Evolutionary conservation across 495 filamentous ascomycete species (phyloP).

Genomic region (Penicillium coprophilum): DNA sequence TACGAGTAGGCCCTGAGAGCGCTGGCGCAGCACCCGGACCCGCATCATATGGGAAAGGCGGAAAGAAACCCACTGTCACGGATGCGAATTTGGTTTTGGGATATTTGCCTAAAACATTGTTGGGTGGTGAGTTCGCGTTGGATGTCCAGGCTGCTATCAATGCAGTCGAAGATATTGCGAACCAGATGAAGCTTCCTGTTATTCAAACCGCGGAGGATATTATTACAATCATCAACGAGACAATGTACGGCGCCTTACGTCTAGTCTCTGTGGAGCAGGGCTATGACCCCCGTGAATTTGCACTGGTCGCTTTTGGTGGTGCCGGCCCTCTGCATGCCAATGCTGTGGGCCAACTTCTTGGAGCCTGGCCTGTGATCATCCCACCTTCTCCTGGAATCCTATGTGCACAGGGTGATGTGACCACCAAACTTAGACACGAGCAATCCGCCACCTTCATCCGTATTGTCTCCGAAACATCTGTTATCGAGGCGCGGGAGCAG

Average conservation of each 20-base stretch:
- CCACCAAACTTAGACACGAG: conserved; percentile 48
- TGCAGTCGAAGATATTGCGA: conserved; percentile 43
- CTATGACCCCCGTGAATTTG: conserved; percentile 53
- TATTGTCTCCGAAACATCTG: conserved; percentile 30
- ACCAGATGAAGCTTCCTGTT: conserved; percentile 42
- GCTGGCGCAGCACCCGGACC: conserved; percentile 48
- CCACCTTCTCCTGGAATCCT: conserved; percentile 51
- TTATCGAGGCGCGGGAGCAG: conserved; percentile 23
- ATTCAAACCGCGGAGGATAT: conserved; percentile 49
- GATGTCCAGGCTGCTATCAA: conserved; percentile 36
- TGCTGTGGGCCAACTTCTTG: conserved; percentile 47
- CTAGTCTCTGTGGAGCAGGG: conserved; percentile 54
- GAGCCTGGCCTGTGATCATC: conserved; percentile 52
- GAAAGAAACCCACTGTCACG: conserved; percentile 46
- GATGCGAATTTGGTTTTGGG: conserved; percentile 52
- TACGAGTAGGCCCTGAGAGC: conserved; percentile 52
- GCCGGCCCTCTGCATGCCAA: conserved; percentile 53
- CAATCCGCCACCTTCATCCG: conserved; percentile 46
- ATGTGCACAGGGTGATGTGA: conserved; percentile 51
- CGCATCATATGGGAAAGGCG: conserved; percentile 50
- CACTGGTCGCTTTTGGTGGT: conserved; percentile 52
- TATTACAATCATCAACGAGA: conserved; percentile 49
- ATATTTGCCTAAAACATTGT: conserved; percentile 45
- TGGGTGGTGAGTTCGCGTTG: conserved; percentile 48
- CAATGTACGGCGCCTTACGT: conserved; percentile 52